These are phyloP conservation scores for Xylaria sp. DNA, from an alignment of 2,329 filamentous ascomycete species.

Conservation along the genomic window DNA sequence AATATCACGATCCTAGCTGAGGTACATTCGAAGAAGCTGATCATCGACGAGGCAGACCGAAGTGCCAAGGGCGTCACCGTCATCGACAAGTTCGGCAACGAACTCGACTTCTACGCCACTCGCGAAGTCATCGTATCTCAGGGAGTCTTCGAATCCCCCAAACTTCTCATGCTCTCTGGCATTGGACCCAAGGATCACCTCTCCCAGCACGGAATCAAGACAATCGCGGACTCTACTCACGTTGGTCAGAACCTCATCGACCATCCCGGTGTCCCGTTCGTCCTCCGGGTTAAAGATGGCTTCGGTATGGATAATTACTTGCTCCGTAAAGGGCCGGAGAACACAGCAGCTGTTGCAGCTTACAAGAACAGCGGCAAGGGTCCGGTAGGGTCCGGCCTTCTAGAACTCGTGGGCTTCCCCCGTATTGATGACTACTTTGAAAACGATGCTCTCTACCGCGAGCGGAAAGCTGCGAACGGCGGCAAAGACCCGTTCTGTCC, in stretches of 20 bases:
- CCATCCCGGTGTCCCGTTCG: slow-evolving; percentile 64
- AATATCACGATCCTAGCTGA: slow-evolving; percentile 64
- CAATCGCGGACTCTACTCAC: slow-evolving; percentile 66
- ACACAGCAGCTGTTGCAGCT: slow-evolving; percentile 49
- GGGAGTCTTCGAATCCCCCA: slow-evolving; percentile 71
- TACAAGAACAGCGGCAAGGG: slow-evolving; percentile 54
- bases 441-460: slow-evolving; percentile 58
- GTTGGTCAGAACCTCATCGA: slow-evolving; percentile 74
- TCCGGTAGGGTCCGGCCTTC: slow-evolving; percentile 53
- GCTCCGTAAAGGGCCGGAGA: slow-evolving; percentile 51
- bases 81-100: slow-evolving; percentile 53
- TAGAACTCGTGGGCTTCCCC: slow-evolving; percentile 65
- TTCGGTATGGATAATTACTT: slow-evolving; percentile 54
- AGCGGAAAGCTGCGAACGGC: slow-evolving; percentile 54
- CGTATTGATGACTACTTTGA: slow-evolving; percentile 65
- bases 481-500: slow-evolving; percentile 65
- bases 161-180: slow-evolving; percentile 72
- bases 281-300: slow-evolving; percentile 57
- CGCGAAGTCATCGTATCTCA: slow-evolving; percentile 60
- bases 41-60: slow-evolving; percentile 57
- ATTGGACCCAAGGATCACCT: slow-evolving; percentile 67
- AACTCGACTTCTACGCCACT: slow-evolving; percentile 58
- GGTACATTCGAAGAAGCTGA: slow-evolving; percentile 61
- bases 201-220: slow-evolving; percentile 60
- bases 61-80: slow-evolving; percentile 58